Evolutionary conservation across 768 basidiomycete genomes (phyloP).

Genomic region (Wakefieldia striispora): DNA sequence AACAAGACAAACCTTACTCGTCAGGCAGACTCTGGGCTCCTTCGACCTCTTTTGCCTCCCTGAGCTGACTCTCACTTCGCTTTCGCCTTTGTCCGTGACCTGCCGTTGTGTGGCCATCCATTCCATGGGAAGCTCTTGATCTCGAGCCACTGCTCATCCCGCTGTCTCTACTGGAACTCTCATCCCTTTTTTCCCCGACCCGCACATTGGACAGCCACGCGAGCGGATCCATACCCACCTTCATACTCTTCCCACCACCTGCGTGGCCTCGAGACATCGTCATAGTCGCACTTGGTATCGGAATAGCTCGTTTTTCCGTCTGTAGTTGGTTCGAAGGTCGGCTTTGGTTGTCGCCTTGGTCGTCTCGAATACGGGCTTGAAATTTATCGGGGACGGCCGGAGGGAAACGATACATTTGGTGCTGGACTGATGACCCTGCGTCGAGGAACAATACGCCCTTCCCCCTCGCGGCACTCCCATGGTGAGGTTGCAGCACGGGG

Average conservation of each 20-base stretch:
- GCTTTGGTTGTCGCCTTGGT: constrained; percentile 9
- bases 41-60: constrained; percentile 34
- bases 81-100: constrained; percentile 29
- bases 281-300: constrained; percentile 29
- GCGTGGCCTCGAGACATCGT: constrained; percentile 49
- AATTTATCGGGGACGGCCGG: constrained; percentile 10
- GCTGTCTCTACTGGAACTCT: constrained; percentile 55
- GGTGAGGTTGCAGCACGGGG: constrained; percentile 33
- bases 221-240: constrained; percentile 68
- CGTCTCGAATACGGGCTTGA: constrained; percentile 14
- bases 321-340: constrained; percentile 4
- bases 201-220: constrained; percentile 75
- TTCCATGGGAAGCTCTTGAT: constrained; percentile 36
- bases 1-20: constrained; percentile 48
- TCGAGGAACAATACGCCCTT: constrained; percentile 30
- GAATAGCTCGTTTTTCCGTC: constrained; percentile 16
- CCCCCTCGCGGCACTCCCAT: constrained; percentile 33
- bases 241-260: constrained; percentile 47
- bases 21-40: constrained; percentile 61
- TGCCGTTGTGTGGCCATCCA: constrained; percentile 9
- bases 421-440: constrained; percentile 32
- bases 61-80: constrained; percentile 46
- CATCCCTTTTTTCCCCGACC: constrained; percentile 53
- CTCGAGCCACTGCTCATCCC: constrained; percentile 42
- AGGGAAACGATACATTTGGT: constrained; percentile 32